Conservation (phyloP, 2,329 filamentous ascomycete genomes). For the Bimuria novae-zelandiae region DNA sequence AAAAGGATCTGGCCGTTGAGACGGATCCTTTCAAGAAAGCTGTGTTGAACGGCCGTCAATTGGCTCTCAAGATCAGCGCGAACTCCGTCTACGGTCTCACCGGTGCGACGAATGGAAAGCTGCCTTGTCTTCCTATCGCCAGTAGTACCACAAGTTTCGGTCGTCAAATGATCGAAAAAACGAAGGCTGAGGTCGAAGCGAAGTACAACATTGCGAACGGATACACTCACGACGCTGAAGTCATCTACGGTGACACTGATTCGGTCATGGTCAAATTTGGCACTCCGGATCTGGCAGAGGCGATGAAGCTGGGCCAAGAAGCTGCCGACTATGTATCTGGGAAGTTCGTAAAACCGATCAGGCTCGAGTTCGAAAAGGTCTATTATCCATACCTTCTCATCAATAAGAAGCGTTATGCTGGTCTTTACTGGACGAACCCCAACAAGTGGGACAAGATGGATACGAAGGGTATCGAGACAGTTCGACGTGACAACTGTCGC, state of each 20-base stretch:
- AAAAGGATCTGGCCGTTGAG: slow-evolving; percentile 84
- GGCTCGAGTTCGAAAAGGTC: slow-evolving; percentile 98
- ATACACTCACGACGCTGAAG: slow-evolving; percentile 90
- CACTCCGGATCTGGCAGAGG: slow-evolving; percentile 79
- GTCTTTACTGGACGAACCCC: slow-evolving; percentile 94
- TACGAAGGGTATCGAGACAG: slow-evolving; percentile 98
- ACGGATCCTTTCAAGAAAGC: slow-evolving; percentile 98
- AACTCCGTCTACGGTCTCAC: slow-evolving; percentile 98
- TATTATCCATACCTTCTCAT: slow-evolving; percentile 98
- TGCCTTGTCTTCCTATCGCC: slow-evolving; percentile 92
- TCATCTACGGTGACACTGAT: slow-evolving; percentile 98
- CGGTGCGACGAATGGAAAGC: slow-evolving; percentile 91
- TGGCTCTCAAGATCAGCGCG: slow-evolving; percentile 94
- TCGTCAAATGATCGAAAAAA: slow-evolving; percentile 98
- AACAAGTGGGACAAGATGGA: slow-evolving; percentile 99
- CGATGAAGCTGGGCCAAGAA: slow-evolving; percentile 95
- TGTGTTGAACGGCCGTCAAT: slow-evolving; percentile 93
- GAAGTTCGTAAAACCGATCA: slow-evolving; percentile 96
- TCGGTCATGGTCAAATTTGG: slow-evolving; percentile 99
- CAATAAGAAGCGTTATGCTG: slow-evolving; percentile 99
- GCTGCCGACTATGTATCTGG: slow-evolving; percentile 85
- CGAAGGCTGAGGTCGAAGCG: slow-evolving; percentile 91
- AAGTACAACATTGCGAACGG: slow-evolving; percentile 92
- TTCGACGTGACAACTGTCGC: slow-evolving; percentile 93
- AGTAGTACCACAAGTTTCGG: slow-evolving; percentile 97